Evolutionary conservation across 768 basidiomycete species (phyloP), one percentile per base, ranked within the genome.

Genomic region (Leccinum disarticulatum): DNA sequence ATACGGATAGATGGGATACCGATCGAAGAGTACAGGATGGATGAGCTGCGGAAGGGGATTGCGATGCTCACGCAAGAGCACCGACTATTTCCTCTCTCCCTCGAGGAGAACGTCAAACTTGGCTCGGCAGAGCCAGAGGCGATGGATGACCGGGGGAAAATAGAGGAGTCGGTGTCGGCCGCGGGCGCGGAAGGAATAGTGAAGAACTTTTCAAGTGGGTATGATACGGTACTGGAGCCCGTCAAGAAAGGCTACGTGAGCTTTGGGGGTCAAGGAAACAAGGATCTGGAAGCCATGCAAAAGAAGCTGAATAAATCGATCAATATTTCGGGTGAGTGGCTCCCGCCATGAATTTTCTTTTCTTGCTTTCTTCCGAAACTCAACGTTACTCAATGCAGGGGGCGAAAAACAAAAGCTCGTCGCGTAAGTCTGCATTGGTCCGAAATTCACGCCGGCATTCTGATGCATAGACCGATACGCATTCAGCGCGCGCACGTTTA

Each of bases 41-140:
- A 62, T 1, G 68, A 72, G 19, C 57, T 83, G 31, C 76, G 79
- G 10, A 56, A 64, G 3, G 68, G 73, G 3, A 81, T 76, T 33
- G 77, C 80, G 3, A 77, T 77, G 52, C 69, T 83, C 3, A 71
- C 73, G 1, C 82, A 82, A 61, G 68, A 77, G 5, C 78, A 76
- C 56, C 61, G 63, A 7, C 54, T 79, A 4, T 76, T 75, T 56
- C 77, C 77, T 1, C 62, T 80, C 5, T 73, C 76, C 1, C 53
- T 80, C 17, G 57, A 64, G 48, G 80, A 81, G 56, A 81, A 79
- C 55, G 73, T 81, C 27, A 74, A 68, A 30, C 60, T 81, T 10
- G 78, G 77, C 25, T 55, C 68, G 1, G 62, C 61, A 1, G 53
- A 61, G 3, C 31, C 35, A 71, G 56, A 33, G 31, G 31, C 10